Conservation (phyloP, 2,329 filamentous ascomycete genomes). For the Aureobasidium pullulans region DNA sequence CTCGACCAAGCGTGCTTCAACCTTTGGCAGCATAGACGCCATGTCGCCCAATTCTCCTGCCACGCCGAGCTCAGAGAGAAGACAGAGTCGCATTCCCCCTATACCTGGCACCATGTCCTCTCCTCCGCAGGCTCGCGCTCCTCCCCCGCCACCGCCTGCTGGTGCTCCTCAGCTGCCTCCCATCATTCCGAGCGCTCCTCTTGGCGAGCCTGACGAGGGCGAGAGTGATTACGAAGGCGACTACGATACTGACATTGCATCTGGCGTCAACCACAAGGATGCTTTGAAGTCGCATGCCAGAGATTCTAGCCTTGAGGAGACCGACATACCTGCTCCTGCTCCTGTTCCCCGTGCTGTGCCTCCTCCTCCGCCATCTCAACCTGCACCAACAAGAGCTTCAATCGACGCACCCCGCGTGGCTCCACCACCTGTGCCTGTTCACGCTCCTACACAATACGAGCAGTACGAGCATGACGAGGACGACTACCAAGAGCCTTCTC, state of each 20-base stretch:
- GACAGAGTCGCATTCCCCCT: constrained; percentile 30
- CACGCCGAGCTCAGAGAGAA: constrained; percentile 26
- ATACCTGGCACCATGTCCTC: constrained; percentile 27
- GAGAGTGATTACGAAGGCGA: constrained; percentile 94
- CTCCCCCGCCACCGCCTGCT: constrained; percentile 41
- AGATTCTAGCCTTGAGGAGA: constrained; percentile 62
- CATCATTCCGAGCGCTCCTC: constrained; percentile 18
- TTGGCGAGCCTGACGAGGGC: constrained; percentile 63
- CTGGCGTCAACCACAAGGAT: constrained; percentile 90
- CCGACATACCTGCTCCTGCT: constrained; percentile 38
- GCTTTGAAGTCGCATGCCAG: constrained; percentile 70
- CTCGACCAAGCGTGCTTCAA: constrained; percentile 33
- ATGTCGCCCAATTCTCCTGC: constrained; percentile 21
- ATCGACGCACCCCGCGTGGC: constrained; percentile 63
- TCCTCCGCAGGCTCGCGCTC: constrained; percentile 31
- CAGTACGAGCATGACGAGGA: constrained; percentile 13
- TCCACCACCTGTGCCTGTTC: constrained; percentile 54
- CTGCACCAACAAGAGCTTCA: constrained; percentile 52
- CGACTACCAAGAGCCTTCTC: constrained; percentile 10
- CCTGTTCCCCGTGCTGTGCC: constrained; percentile 41
- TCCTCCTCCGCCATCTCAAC: constrained; percentile 49
- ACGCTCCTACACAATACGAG: constrained; percentile 7
- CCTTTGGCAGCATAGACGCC: constrained; percentile 33
- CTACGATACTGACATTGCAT: constrained; percentile 94
- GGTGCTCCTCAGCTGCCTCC: constrained; percentile 23